Conservation (phyloP, 768 basidiomycete genomes). For the Galerina sulciceps region DNA sequence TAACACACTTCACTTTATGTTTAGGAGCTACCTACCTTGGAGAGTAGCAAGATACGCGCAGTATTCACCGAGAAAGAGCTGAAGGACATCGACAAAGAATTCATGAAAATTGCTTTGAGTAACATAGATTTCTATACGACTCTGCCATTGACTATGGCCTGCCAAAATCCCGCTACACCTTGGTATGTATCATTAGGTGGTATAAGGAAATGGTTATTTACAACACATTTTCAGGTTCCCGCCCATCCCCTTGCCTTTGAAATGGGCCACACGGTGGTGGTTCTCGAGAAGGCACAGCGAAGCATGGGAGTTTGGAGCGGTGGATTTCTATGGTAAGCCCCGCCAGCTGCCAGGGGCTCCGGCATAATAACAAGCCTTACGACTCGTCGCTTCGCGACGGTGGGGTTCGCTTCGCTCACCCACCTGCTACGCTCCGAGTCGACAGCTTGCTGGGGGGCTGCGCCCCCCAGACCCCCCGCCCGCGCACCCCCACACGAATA, state of each 20-base stretch:
- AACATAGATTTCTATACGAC: constrained; percentile 24
- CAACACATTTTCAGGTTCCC: constrained; percentile 24
- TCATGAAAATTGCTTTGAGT: constrained; percentile 23
- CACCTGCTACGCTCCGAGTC: too few relatives aligned
- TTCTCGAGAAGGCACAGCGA: constrained; percentile 28
- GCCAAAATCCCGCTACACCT: constrained; percentile 19
- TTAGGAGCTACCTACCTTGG: constrained; percentile 31
- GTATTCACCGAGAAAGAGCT: constrained; percentile 28
- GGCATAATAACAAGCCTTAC: too few relatives aligned
- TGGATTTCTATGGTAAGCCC: constrained; percentile 28
- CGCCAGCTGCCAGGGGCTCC: not conserved
- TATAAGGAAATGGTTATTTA: not conserved
- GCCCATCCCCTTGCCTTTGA: constrained; percentile 26
- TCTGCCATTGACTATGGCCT: constrained; percentile 26
- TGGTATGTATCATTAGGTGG: not conserved
- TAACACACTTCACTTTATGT: not conserved
- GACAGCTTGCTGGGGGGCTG: too few relatives aligned
- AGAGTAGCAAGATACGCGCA: constrained; percentile 26
- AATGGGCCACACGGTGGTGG: constrained; percentile 26
- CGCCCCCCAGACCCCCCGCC: too few relatives aligned
- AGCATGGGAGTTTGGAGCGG: constrained; percentile 34
- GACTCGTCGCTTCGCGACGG: too few relatives aligned
- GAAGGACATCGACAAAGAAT: constrained; percentile 20
- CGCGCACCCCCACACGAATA: too few relatives aligned
- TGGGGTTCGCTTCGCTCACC: too few relatives aligned